Base-by-base conservation (phyloP, 1,284 basidiomycete genomes). In the Rhodotorula sp. region DNA sequence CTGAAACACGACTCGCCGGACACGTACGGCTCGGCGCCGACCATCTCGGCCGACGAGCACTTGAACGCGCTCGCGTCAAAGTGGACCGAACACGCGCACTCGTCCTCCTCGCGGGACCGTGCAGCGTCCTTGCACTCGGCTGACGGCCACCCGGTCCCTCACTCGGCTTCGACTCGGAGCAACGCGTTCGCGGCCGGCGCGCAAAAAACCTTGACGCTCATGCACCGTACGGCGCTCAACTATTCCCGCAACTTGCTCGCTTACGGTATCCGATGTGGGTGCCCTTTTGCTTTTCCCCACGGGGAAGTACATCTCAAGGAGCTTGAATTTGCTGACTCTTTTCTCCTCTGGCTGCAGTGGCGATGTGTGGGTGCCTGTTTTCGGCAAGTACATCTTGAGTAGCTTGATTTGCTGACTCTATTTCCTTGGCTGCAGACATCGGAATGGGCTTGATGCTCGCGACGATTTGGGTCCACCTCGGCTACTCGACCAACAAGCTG, bases 221-320 rank as follows among this genome's bases (percentile, higher is more conserved):
- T 67, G 17, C 69, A 77, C 53, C 71, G 78, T 6, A 73, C 69
- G 46, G 46, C 68, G 18, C 33, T 75, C 59, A 79, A 79, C 71
- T 78, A 77, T 49, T 69, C 67, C 3, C 62, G 79, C 26, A 87
- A 88, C 76, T 75, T 87, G 3, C 80, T 88, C 46, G 87, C 86
- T 3, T 88, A 87, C 77, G 86, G 87, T n/a, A 83, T 88, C 6
- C 81, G 87, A 46, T 74, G 65, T 67, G 48, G 29, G 65, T n/a
- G n/a, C n/a, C n/a, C n/a, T n/a, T n/a, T n/a, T n/a, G n/a, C n/a
- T n/a, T n/a, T n/a, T n/a, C n/a, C n/a, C n/a, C n/a, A n/a, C n/a
- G n/a, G n/a, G n/a, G n/a, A n/a, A n/a, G n/a, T n/a, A n/a, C n/a
- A n/a, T n/a, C n/a, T n/a, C n/a, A n/a, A n/a, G n/a, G n/a, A n/a